Evolutionary conservation across 2,329 filamentous ascomycete species (phyloP), one percentile per base, ranked within the genome.

Genomic region (Uncinocarpus reesii): DNA sequence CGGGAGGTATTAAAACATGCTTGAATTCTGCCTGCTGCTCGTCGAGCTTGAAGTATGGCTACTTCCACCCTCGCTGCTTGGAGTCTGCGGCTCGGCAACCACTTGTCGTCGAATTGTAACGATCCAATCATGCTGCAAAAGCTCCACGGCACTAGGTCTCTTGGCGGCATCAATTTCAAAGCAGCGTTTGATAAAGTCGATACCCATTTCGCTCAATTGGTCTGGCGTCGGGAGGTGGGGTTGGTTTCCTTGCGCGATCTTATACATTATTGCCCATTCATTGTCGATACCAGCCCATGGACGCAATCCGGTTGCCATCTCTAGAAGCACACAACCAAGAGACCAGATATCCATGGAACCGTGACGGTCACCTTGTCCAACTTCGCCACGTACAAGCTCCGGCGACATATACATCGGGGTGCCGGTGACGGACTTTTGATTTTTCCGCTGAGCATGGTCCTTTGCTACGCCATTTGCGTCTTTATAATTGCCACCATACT

Each of bases 351-450:
- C 79, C 13, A 80, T 69, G 13, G 75, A 71, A 55, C 92, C 90
- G 50, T 88, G 83, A 55, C 86, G 83, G 47, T 85, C 84, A 10
- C 81, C 73, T 24, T 84, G 84, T 2, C 81, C 72, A 62, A 81
- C 81, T 55, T 89, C 83, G 49, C 92, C 92, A 60, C 89, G 93
- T 71, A 98, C 96, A 34, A 95, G 87, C 71, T 98, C 92, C 4
- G 92, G 92, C 5, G 92, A 96, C 92, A 98, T 98, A 74, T 98
- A 98, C 92, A 98, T 98, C 2, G 92, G 92, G 8, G 92, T 98
- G 57, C 92, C 92, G 16, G 89, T 95, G 82, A 96, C 95, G 29
- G 86, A 92, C 62, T 88, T 84, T 66, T 94, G 89, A 42, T 83
- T 77, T 46, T 67, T 68, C 47, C 64, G 62, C 28, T 64, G 59